Percentiles rank a stretch among this genome's conserved stretches.
These are phyloP conservation scores for Marsdenia floribunda DNA, from an alignment of 257 asterid genomes.

Conservation along the genomic window DNA sequence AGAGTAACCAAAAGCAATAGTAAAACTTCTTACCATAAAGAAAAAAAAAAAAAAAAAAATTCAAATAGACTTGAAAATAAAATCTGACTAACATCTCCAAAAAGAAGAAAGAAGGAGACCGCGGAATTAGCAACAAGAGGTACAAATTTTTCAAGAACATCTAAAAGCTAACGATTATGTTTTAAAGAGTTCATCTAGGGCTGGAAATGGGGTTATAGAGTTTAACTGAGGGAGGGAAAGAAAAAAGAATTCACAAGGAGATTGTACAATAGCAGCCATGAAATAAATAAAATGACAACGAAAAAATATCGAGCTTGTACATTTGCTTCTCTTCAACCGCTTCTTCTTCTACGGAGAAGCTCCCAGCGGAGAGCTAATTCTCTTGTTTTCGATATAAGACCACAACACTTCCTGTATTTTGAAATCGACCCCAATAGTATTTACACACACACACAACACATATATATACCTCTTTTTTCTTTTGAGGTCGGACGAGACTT, in stretches of 20 bases:
- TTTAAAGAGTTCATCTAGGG: conserved; percentile 11
- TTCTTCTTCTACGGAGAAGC: background rate
- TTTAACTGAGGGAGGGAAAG: background rate
- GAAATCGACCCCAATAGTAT: background rate
- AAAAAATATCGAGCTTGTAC: background rate
- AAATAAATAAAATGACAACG: background rate
- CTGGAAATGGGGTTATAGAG: background rate
- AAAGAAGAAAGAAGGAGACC: background rate
- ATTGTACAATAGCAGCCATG: background rate
- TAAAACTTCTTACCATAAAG: background rate
- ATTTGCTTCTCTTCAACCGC: background rate
- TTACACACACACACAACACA: no score
- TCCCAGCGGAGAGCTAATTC: background rate
- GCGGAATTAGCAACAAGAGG: background rate
- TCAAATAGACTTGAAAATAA: background rate
- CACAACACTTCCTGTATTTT: background rate
- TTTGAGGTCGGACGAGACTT: no score
- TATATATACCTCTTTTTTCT: no score
- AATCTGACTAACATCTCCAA: background rate
- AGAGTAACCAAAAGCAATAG: background rate
- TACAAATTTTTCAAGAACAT: background rate
- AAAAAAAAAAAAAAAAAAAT: background rate
- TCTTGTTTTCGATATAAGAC: background rate
- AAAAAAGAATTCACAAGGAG: background rate
- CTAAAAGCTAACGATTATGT: background rate